phyloP scores from a whole-genome alignment of 2,329 filamentous ascomycete genomes.

The Colletotrichum sp. region DNA sequence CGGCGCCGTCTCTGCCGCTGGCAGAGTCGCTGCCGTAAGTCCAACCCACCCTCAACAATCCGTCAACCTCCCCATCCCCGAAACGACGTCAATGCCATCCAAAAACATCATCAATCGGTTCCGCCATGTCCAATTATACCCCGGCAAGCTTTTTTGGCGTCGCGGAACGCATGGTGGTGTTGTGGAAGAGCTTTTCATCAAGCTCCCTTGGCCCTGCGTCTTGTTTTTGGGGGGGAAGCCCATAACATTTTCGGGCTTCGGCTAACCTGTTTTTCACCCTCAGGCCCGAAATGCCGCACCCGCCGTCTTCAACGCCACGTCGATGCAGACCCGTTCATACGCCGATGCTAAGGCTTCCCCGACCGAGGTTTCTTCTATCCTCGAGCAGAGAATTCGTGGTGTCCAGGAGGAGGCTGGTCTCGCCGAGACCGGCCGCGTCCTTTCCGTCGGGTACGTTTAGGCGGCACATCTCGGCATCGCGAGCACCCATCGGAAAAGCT shows the following conservation, averaged over 20 bases:
- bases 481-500: conserved; percentile 10
- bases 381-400: conserved; percentile 98
- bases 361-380: conserved; percentile 98
- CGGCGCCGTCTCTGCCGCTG: conserved; percentile 89
- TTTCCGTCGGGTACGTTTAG: conserved; percentile 92
- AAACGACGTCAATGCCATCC: conserved; percentile 52
- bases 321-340: conserved; percentile 83
- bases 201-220: conserved; percentile 35
- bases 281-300: conserved; percentile 89
- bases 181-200: conserved; percentile 35
- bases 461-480: conserved; percentile 20
- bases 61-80: conserved; percentile 37
- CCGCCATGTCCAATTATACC: conserved; percentile 41
- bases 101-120: conserved; percentile 42
- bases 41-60: conserved; percentile 5
- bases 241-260: conserved; percentile 52
- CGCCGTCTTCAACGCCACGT: conserved; percentile 72
- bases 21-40: conserved; percentile 96
- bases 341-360: conserved; percentile 92
- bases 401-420: conserved; percentile 96
- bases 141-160: conserved; percentile 40
- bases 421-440: conserved; percentile 97
- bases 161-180: conserved; percentile 20
- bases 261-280: conserved; percentile 57
- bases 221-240: conserved; percentile 25